These are phyloP conservation scores for Panaeolus papilionaceus DNA, from an alignment of 768 basidiomycete genomes.

Conservation along the genomic window DNA sequence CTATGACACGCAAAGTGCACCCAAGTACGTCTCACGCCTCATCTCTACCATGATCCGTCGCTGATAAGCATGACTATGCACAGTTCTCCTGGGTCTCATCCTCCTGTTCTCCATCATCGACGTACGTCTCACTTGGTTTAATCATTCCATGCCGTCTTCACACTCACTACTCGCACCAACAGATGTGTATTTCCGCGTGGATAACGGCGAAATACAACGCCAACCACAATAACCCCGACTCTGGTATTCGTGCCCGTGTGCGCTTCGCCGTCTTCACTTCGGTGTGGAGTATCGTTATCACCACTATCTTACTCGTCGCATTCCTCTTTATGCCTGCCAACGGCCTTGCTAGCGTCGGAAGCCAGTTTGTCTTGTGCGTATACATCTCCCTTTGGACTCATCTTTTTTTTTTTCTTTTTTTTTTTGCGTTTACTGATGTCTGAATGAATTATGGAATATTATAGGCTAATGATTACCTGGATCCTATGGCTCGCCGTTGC, in stretches of 20 bases:
- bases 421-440: no score
- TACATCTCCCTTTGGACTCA: not conserved
- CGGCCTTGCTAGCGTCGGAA: conserved; percentile 63
- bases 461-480: conserved; percentile 81
- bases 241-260: conserved; percentile 63
- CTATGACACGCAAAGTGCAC: not conserved
- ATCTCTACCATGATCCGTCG: not conserved
- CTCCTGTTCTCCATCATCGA: not conserved
- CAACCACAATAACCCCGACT: conserved; percentile 55
- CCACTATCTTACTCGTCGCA: conserved; percentile 54
- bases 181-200: conserved; percentile 80
- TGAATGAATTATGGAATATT: no score
- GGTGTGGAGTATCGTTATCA: conserved; percentile 70
- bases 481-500: conserved; percentile 80
- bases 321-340: conserved; percentile 58
- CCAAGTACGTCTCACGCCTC: not conserved
- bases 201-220: conserved; percentile 66
- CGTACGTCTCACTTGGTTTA: not conserved
- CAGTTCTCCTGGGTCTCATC: not conserved
- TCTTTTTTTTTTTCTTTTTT: no score
- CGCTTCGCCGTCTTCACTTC: conserved; percentile 75
- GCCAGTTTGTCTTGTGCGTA: conserved; percentile 72
- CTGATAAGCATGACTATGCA: not conserved
- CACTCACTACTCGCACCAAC: conserved; percentile 6
- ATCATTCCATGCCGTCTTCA: not conserved